Evolutionary conservation across 2,329 filamentous ascomycete genomes (phyloP).

Genomic region (Beauveria medogensis): DNA sequence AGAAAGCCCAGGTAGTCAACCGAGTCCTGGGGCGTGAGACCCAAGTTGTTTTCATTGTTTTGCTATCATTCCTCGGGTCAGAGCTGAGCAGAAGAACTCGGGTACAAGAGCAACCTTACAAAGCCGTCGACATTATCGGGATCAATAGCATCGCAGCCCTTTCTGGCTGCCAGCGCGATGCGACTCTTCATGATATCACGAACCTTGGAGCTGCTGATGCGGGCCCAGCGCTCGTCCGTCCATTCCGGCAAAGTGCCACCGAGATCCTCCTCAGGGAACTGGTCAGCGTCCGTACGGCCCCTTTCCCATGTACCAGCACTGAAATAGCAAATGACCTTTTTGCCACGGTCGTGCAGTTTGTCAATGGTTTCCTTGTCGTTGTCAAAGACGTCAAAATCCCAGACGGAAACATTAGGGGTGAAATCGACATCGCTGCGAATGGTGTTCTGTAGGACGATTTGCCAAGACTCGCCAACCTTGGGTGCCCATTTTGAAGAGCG

Average conservation of each 20-base stretch:
- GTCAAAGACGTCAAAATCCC: slow-evolving; percentile 48
- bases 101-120: slow-evolving; percentile 26
- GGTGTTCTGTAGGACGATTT: slow-evolving; percentile 47
- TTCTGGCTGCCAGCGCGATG: slow-evolving; percentile 48
- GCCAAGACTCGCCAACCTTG: slow-evolving; percentile 45
- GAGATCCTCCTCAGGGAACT: slow-evolving; percentile 48
- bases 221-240: slow-evolving; percentile 60
- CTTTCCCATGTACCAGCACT: slow-evolving; percentile 62
- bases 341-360: slow-evolving; percentile 47
- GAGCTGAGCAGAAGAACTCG: background rate
- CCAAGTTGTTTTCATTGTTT: slow-evolving; percentile 55
- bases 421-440: slow-evolving; percentile 31
- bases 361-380: slow-evolving; percentile 36
- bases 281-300: slow-evolving; percentile 47
- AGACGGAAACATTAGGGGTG: slow-evolving; percentile 41
- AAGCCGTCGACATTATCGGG: slow-evolving; percentile 65
- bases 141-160: slow-evolving; percentile 62
- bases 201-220: slow-evolving; percentile 49
- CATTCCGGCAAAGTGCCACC: slow-evolving; percentile 55
- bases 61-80: slow-evolving; percentile 14
- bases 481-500: slow-evolving; percentile 41
- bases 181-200: slow-evolving; percentile 55
- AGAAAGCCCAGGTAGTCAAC: slow-evolving; percentile 55
- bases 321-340: slow-evolving; percentile 68
- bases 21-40: slow-evolving; percentile 47